phyloP scores from a whole-genome alignment of 441 rosid genomes.

The Arabidopsis hybrid region DNA sequence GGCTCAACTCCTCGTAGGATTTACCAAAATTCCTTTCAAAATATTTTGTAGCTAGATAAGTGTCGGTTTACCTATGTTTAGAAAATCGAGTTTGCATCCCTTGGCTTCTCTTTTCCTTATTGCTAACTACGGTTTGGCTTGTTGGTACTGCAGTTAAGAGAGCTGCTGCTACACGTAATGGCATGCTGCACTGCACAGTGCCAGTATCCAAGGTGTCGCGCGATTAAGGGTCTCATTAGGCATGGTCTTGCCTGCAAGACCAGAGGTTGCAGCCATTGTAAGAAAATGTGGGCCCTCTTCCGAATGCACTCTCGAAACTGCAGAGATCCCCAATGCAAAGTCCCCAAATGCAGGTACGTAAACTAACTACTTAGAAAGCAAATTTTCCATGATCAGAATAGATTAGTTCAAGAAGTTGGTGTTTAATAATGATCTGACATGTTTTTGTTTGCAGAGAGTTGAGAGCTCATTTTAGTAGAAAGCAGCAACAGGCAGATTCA shows the following conservation, averaged over 20 bases:
- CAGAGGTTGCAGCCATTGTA: conserved; percentile 82
- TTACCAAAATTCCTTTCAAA: neutral
- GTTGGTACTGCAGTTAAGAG: conserved; percentile 77
- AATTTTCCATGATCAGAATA: conserved; percentile 13
- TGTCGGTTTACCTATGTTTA: neutral
- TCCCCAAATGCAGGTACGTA: conserved; percentile 93
- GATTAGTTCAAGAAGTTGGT: conserved; percentile 8
- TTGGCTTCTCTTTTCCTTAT: conserved; percentile 17
- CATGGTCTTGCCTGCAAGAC: conserved; percentile 88
- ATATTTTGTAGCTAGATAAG: conserved; percentile 4
- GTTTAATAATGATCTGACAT: conserved; percentile 28
- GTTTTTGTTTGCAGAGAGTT: conserved; percentile 68
- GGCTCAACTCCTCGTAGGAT: neutral
- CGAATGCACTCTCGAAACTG: conserved; percentile 97
- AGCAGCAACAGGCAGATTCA: conserved; percentile 97
- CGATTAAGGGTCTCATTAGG: conserved; percentile 80
- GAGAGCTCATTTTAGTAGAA: conserved; percentile 88
- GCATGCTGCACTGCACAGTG: conserved; percentile 76
- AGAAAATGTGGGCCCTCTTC: conserved; percentile 94
- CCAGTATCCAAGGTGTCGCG: conserved; percentile 93
- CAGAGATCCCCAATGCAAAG: conserved; percentile 88
- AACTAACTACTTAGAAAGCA: conserved; percentile 20
- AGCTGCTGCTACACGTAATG: conserved; percentile 89
- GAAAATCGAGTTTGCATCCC: conserved; percentile 21
- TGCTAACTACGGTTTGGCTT: conserved; percentile 29